Base-by-base conservation (phyloP, 345 rosid genomes). In the Pugionium dolabratum region DNA sequence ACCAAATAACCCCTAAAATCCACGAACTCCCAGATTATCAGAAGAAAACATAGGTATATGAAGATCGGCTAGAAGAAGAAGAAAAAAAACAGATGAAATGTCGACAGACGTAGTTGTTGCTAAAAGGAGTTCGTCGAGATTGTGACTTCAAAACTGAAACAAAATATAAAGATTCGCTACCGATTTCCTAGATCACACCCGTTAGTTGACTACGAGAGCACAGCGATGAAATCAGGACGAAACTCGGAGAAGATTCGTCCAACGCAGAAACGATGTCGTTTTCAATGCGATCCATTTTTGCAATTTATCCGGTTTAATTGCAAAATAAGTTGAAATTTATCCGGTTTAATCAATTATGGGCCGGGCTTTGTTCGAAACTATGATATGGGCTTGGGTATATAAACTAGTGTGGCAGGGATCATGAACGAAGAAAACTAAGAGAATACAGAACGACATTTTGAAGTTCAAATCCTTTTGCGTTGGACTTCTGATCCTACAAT, bases 51-150 rank as follows among this genome's bases (percentile, higher is more conserved):
- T 53, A 42, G 1, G 48, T 47, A 43, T 9, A 45, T 36, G 45
- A 62, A 62, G 46, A 30, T 56, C 26, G 9, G 45, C 37, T 59
- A 27, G 2, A 54, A 11, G 6, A 28, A 29, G 25, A 40, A 30
- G 35, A 29, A 42, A 31, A 36, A 56, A 26, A 31, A 31, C 27
- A 66, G 86, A 67, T 79, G 76, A 69, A 67, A 76, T 64, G 83
- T 79, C 80, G 68, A 60, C 46, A 64, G 49, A 26, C 48, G 34
- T 11, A 75, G 86, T 74, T 45, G 86, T 18, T 18, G 18, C 79
- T 80, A 54, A 30, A 49, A 63, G 48, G 51, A 66, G 76, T 63
- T 78, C 68, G 60, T 32, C 33, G 62, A 58, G 58, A 35, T 43
- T 56, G 55, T 29, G 55, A 67, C 54, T 70, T 78, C 9, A 40